These are phyloP conservation scores for Candida glucosophila DNA, from an alignment of 1,139 yeast genomes.

Conservation along the genomic window DNA sequence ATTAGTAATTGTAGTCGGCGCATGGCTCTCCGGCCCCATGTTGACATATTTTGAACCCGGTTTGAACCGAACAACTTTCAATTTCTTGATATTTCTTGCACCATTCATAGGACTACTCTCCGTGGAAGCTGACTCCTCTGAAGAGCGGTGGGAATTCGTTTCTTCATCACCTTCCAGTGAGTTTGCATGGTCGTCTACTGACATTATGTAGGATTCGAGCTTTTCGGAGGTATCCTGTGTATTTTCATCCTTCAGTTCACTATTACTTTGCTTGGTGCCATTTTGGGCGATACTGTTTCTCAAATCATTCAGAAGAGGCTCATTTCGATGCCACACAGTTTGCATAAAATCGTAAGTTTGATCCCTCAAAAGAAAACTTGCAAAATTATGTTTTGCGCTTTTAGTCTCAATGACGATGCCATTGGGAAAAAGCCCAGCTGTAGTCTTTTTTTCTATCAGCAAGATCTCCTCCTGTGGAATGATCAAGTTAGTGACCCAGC, in stretches of 20 bases:
- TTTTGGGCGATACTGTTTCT: too few relatives aligned
- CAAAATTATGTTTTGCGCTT: constrained; percentile 67
- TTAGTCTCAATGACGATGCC: constrained; percentile 73
- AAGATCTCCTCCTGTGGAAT: constrained; percentile 67
- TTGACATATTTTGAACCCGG: constrained; percentile 24
- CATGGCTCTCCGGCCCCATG: constrained; percentile 30
- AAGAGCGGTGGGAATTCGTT: constrained; percentile 1
- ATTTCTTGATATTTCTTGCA: neutral
- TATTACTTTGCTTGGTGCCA: neutral
- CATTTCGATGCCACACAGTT: constrained; percentile 39
- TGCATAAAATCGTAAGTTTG: constrained; percentile 62
- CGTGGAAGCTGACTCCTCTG: constrained; percentile 3
- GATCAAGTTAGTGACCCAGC: constrained; percentile 82
- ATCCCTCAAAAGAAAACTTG: constrained; percentile 81
- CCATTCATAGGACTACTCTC: constrained; percentile 3
- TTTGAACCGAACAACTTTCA: constrained; percentile 19
- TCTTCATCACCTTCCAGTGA: constrained; percentile 6
- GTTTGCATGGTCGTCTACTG: constrained; percentile 17
- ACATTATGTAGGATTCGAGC: constrained; percentile 23
- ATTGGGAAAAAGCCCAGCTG: constrained; percentile 88
- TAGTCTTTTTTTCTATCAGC: constrained; percentile 67
- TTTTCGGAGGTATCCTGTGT: constrained; percentile 9
- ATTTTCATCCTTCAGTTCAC: constrained; percentile 3
- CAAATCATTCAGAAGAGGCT: constrained; percentile 22
- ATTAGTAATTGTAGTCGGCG: constrained; percentile 20